Evolutionary conservation across 2,329 filamentous ascomycete species (phyloP).

Genomic region (Pseudogymnoascus destructans): DNA sequence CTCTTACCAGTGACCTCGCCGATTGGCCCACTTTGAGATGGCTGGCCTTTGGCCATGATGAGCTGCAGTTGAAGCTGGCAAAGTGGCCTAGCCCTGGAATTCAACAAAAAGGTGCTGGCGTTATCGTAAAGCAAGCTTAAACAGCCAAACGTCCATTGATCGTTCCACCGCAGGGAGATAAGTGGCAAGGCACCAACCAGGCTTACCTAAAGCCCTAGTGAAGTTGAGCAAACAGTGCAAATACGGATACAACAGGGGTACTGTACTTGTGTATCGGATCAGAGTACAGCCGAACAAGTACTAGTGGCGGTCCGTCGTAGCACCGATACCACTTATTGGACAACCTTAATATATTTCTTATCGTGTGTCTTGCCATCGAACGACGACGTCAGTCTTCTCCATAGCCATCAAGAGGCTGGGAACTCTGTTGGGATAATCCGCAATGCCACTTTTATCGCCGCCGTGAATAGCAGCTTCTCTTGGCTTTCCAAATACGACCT

Average conservation of each 20-base stretch:
- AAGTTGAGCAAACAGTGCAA: constrained; percentile 1
- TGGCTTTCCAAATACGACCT: neutral
- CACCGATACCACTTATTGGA: constrained; percentile 5
- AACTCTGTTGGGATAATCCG: neutral
- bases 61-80: neutral
- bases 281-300: neutral
- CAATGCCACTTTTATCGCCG: constrained; percentile 2
- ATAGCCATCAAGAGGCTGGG: neutral
- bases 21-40: neutral
- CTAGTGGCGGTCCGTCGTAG: neutral
- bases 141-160: neutral
- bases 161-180: neutral
- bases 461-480: neutral
- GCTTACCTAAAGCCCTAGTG: constrained; percentile 8
- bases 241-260: constrained; percentile 2
- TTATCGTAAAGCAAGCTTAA: constrained; percentile 4
- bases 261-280: neutral
- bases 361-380: constrained; percentile 5
- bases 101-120: neutral
- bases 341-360: constrained; percentile 8
- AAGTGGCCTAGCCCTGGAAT: neutral
- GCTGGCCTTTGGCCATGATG: constrained; percentile 1
- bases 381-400: constrained; percentile 3
- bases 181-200: constrained; percentile 4
- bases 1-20: constrained; percentile 4